A percentile compares a stretch with the other conserved stretches of the same genome.
These are phyloP conservation scores for Ambispora gerdemannii DNA, from an alignment of 192 early-diverging fungal species.

Conservation along the genomic window DNA sequence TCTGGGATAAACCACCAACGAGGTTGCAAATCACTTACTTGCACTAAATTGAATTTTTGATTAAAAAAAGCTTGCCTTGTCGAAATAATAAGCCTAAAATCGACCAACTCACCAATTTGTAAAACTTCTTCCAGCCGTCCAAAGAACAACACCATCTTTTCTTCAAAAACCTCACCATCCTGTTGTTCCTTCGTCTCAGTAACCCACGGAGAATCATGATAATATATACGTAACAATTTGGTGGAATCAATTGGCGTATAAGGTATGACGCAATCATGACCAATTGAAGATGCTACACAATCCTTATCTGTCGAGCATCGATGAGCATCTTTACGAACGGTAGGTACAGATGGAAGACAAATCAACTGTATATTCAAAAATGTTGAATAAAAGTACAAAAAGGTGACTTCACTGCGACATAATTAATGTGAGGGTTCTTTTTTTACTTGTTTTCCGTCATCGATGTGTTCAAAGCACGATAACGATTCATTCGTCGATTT, in stretches of 20 bases:
- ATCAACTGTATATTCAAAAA: slow-evolving; percentile 1
- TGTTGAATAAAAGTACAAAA: too few relatives aligned
- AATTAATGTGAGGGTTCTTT: too few relatives aligned
- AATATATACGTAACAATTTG: slow-evolving; percentile 55
- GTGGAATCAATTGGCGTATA: slow-evolving; percentile 48
- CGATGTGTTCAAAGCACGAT: slow-evolving; percentile 48
- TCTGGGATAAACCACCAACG: slow-evolving; percentile 55
- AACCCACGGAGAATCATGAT: slow-evolving; percentile 41
- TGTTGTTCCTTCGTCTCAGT: slow-evolving; percentile 6
- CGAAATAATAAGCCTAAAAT: background rate
- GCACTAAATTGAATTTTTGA: slow-evolving; percentile 39
- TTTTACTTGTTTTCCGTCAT: too few relatives aligned
- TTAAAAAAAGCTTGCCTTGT: background rate
- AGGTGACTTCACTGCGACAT: too few relatives aligned
- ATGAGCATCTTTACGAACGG: slow-evolving; percentile 28
- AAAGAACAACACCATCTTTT: slow-evolving; percentile 55
- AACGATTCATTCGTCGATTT: slow-evolving; percentile 38
- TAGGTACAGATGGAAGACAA: slow-evolving; percentile 43
- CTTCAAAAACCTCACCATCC: slow-evolving; percentile 1
- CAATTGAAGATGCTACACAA: slow-evolving; percentile 21
- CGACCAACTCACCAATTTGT: slow-evolving; percentile 52
- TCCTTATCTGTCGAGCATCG: slow-evolving; percentile 42
- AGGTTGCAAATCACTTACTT: slow-evolving; percentile 58
- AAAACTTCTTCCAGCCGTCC: slow-evolving; percentile 69
- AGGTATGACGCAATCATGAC: slow-evolving; percentile 49